Evolutionary conservation across 192 early-diverging fungal species (phyloP).

Genomic region (Gryganskiella cystojenkinii): DNA sequence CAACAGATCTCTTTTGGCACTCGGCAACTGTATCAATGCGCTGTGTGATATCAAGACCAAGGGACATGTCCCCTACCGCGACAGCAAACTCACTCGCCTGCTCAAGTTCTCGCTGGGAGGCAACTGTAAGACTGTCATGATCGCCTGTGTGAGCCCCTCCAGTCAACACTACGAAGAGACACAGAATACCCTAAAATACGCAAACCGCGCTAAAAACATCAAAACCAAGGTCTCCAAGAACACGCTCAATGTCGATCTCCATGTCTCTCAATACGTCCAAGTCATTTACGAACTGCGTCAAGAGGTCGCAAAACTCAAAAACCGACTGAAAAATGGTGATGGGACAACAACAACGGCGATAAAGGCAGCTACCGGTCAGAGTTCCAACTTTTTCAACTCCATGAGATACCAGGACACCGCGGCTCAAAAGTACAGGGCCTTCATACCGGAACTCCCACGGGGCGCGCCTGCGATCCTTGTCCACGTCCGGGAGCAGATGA

Average conservation of each 20-base stretch:
- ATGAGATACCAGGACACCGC: too few relatives aligned
- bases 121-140: slow-evolving; percentile 94
- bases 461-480: too few relatives aligned
- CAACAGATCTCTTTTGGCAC: slow-evolving; percentile 93
- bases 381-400: too few relatives aligned
- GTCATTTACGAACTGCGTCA: slow-evolving; percentile 70
- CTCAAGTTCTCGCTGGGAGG: slow-evolving; percentile 97
- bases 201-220: slow-evolving; percentile 96
- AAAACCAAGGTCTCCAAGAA: slow-evolving; percentile 87
- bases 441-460: too few relatives aligned
- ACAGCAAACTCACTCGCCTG: slow-evolving; percentile 97
- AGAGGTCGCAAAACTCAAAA: slow-evolving; percentile 65
- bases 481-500: too few relatives aligned
- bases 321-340: slow-evolving; percentile 32
- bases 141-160: slow-evolving; percentile 92
- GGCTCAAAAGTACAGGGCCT: too few relatives aligned
- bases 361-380: slow-evolving; percentile 7
- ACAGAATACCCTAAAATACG: slow-evolving; percentile 96
- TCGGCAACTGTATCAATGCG: slow-evolving; percentile 97
- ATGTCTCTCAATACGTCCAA: slow-evolving; percentile 70
- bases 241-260: slow-evolving; percentile 66
- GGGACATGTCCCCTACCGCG: slow-evolving; percentile 95
- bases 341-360: slow-evolving; percentile 26
- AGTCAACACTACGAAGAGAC: slow-evolving; percentile 90
- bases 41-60: slow-evolving; percentile 82